phyloP scores from a whole-genome alignment of 768 basidiomycete genomes.

The Dentipellis sp. region DNA sequence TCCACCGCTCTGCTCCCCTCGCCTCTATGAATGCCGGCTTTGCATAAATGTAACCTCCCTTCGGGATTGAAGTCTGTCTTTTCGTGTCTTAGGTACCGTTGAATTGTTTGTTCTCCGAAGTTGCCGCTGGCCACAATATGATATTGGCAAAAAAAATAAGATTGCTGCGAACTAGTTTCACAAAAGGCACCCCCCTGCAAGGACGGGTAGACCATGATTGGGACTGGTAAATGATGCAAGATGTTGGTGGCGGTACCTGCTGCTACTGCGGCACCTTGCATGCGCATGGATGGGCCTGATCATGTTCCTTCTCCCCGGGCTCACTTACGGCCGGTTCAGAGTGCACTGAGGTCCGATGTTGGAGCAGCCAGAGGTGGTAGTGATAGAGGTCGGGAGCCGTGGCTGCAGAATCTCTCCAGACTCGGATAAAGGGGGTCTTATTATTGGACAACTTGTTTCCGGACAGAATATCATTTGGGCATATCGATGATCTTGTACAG shows the following conservation, averaged over 20 bases:
- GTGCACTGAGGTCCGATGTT: conserved; percentile 58
- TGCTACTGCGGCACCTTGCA: background rate
- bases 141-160: conserved; percentile 29
- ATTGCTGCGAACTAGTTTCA: conserved; percentile 89
- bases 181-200: conserved; percentile 86
- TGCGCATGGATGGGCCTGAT: no score
- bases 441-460: background rate
- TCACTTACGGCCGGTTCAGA: conserved; percentile 47
- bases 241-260: conserved; percentile 24
- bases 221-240: conserved; percentile 85
- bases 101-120: background rate
- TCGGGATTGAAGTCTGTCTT: conserved; percentile 87
- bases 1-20: conserved; percentile 11
- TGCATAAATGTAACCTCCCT: conserved; percentile 43
- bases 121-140: background rate
- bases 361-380: conserved; percentile 44
- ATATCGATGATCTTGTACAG: conserved; percentile 85
- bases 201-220: conserved; percentile 88
- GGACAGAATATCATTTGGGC: conserved; percentile 76
- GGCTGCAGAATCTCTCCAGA: conserved; percentile 70
- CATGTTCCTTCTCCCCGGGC: no score
- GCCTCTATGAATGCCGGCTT: no score
- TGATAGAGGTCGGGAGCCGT: conserved; percentile 51
- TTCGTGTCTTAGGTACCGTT: conserved; percentile 76
- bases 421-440: conserved; percentile 48